A percentile compares a stretch with the other conserved stretches of the same genome.
Evolutionary conservation across 805 yeast genomes (phyloP).

Genomic region (Cyberlindnera xylosilytica): DNA sequence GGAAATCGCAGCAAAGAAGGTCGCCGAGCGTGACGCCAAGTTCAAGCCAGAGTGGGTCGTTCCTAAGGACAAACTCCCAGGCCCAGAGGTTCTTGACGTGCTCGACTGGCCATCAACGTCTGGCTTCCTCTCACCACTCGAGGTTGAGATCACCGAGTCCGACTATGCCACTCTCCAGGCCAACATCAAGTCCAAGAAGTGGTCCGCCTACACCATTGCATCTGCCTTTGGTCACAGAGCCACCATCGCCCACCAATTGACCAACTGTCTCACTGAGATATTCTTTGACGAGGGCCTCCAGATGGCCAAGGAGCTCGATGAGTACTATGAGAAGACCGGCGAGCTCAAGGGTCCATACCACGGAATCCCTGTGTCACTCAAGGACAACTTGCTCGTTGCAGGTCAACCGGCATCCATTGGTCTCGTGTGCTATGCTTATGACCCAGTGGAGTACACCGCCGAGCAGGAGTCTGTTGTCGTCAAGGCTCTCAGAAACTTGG

Average conservation of each 20-base stretch:
- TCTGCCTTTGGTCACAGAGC: constrained; percentile 58
- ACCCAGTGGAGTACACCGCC: constrained; percentile 12
- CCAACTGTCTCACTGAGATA: constrained; percentile 32
- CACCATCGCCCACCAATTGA: constrained; percentile 53
- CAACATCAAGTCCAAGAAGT: constrained; percentile 32
- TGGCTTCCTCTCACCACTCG: constrained; percentile 34
- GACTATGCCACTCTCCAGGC: constrained; percentile 17
- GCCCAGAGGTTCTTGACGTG: constrained; percentile 36
- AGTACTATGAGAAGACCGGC: constrained; percentile 43
- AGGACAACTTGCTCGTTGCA: constrained; percentile 38
- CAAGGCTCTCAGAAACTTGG: constrained; percentile 37
- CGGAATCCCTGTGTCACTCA: constrained; percentile 63
- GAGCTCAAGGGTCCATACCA: constrained; percentile 61
- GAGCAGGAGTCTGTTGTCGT: constrained; percentile 40
- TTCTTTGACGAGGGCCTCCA: constrained; percentile 57
- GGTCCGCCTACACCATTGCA: constrained; percentile 44
- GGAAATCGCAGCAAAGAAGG: constrained; percentile 40
- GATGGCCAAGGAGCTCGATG: constrained; percentile 53
- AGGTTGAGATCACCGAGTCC: constrained; percentile 32
- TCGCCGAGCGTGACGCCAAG: constrained; percentile 37
- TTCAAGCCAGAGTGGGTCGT: constrained; percentile 29
- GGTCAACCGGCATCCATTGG: constrained; percentile 52
- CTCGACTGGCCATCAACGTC: constrained; percentile 33
- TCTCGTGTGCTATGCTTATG: constrained; percentile 37
- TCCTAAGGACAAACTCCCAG: constrained; percentile 16